Evolutionary conservation across 192 early-diverging fungal genomes (phyloP).

Genomic region (Coemansia reversa): DNA sequence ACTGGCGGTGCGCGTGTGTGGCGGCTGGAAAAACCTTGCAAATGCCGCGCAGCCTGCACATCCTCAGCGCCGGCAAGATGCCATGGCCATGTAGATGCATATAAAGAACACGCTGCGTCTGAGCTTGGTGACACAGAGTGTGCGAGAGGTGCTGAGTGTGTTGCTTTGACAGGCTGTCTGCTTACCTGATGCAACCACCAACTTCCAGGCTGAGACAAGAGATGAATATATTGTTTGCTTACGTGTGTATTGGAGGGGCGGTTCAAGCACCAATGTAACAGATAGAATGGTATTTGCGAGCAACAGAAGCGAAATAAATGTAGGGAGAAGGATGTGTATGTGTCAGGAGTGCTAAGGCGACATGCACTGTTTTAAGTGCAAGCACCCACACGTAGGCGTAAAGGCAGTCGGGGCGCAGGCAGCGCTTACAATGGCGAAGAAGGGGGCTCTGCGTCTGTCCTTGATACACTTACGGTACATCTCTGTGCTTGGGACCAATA

Average conservation of each 20-base stretch:
- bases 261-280: neutral
- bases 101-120: neutral
- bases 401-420: too few species aligned
- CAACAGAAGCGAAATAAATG: neutral
- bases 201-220: neutral
- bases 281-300: neutral
- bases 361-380: neutral
- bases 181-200: neutral
- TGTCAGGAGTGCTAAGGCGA: neutral
- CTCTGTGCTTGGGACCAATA: slow-evolving; percentile 16
- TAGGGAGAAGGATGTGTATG: neutral
- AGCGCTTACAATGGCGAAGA: neutral
- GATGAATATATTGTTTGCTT: neutral
- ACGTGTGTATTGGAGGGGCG: neutral
- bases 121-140: too few species aligned
- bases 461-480: slow-evolving; percentile 2
- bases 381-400: neutral
- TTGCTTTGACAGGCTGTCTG: neutral
- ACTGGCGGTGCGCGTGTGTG: too few species aligned
- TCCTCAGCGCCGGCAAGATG: too few species aligned
- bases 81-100: neutral
- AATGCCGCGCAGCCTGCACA: too few species aligned
- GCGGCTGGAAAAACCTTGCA: too few species aligned
- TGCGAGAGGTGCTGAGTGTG: neutral
- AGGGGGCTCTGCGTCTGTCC: neutral